Base-by-base conservation (phyloP, 768 basidiomycete species). In the Trametes elegans region DNA sequence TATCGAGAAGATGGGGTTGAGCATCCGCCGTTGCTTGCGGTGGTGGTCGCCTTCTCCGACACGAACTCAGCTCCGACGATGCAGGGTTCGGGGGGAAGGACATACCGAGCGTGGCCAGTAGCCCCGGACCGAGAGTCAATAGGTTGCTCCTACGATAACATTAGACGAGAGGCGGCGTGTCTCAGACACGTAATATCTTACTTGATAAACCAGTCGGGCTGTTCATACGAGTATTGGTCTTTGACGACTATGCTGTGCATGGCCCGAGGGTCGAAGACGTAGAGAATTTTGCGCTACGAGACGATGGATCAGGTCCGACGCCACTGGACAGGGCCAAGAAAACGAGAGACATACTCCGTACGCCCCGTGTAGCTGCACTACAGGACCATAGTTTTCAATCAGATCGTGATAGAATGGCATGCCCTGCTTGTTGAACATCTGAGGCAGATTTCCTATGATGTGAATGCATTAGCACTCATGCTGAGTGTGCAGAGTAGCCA, bases 171-270 rank as follows among this genome's bases (percentile, higher is more conserved):
- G 18, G 10, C 45, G 18, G 8, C 13, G 3, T 10, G 34, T 10
- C 10, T 13, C 46, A 31, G 13, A n/a, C 9, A 21, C 39, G 31
- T 45, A 39, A 18, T 16, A 6, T 59, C 75, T 42, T 48, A 81
- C 81, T 76, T 74, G 13, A 76, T 68, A 57, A 79, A 78, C 2
- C 74, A 70, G 1, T 70, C 59, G 0, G 77, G 74, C 54, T 79
- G 77, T 52, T 82, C 80, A 55, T 74, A 81, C 10, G 70, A 70
- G 49, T 76, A 73, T 57, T 77, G 76, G 31, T 81, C 80, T 57
- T 78, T 80, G 14, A 76, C 48, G 13, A 79, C 61, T 36, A 82
- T 77, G 28, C 70, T 73, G 34, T 79, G 76, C 35, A 82, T 64
- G 1, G 81, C 80, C 21, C 66, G 68, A 2, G 80, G 78, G 61